Conservation (phyloP, 1,139 yeast genomes). For the Pichia sp. region DNA sequence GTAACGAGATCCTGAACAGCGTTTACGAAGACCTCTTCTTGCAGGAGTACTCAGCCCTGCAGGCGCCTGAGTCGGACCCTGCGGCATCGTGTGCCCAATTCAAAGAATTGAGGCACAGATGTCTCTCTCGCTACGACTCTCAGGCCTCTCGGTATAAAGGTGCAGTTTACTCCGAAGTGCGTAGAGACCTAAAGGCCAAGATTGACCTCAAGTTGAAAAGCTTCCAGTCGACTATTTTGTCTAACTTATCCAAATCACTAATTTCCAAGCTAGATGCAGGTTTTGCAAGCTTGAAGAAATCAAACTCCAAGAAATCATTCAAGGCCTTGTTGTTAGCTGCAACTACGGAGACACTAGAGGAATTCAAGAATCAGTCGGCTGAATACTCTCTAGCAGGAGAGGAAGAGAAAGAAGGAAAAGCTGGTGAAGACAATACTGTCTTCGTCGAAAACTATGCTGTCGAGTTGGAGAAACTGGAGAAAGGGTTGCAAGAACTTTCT, state of each 20-base stretch:
- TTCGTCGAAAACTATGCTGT: neutral
- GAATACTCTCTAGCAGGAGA: slow-evolving; percentile 4
- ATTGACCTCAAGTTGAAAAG: slow-evolving; percentile 43
- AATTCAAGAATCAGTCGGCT: neutral
- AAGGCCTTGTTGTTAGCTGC: neutral
- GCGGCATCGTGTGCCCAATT: slow-evolving; percentile 40
- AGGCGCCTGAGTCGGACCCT: slow-evolving; percentile 23
- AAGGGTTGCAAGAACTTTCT: slow-evolving; percentile 30
- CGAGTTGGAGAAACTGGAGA: slow-evolving; percentile 15
- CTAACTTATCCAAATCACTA: slow-evolving; percentile 30
- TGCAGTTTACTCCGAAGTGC: slow-evolving; percentile 61
- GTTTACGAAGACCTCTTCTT: slow-evolving; percentile 46
- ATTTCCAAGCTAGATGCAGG: slow-evolving; percentile 22
- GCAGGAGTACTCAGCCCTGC: slow-evolving; percentile 24
- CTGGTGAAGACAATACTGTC: neutral
- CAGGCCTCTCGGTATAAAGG: slow-evolving; percentile 70
- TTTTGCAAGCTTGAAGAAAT: slow-evolving; percentile 6
- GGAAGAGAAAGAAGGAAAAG: neutral
- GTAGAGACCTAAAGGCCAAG: slow-evolving; percentile 43
- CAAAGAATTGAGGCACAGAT: slow-evolving; percentile 37
- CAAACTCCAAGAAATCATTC: neutral
- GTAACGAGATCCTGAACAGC: slow-evolving; percentile 73
- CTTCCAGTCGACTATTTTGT: slow-evolving; percentile 9
- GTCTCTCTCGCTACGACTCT: slow-evolving; percentile 54
- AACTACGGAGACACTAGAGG: neutral